Evolutionary conservation across 2,329 filamentous ascomycete genomes (phyloP), one percentile per base, ranked within the genome.

Genomic region (Aspergillus sergii): DNA sequence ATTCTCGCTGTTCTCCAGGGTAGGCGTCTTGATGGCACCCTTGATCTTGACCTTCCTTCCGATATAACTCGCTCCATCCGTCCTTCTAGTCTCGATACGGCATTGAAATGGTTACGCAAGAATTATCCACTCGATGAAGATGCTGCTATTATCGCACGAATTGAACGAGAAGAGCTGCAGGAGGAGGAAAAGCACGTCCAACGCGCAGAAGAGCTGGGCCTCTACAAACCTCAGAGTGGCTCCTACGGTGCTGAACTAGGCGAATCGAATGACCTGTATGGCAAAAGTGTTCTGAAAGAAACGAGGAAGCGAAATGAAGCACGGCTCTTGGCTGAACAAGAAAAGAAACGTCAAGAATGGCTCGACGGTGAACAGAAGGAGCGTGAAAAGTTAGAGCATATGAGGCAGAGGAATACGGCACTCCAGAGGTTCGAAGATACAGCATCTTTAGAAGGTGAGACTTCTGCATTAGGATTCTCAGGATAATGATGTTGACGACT

Each of bases 311-410:
- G 71, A 54, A 82, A 82, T 61, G 78, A 81, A 59, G 76, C 75
- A 41, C 70, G 73, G n/a, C 64, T 77, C 8, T 64, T 78, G 58
- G 71, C 76, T 11, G 76, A 83, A 62, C 81, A 86, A 72, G 78
- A 82, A 65, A 69, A 73, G 48, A 80, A 84, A 68, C 83, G 83
- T 46, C 80, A 79, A 53, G 75, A 80, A 60, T 87, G 85, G 84
- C 79, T 86, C 32, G 73, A 78, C 11, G 81, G 81, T n/a, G 85
- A 86, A 66, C 79, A 81, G 34, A 72, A 75, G 64, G 74, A 80
- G 43, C 70, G 69, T 14, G 77, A 79, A 62, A 72, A 69, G 51
- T 26, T 77, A 45, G 68, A 70, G 62, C 72, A 66, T 21, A 72
- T 75, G 57, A 59, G 76, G 21, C 71, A 74, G 58, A 72, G 70